These are phyloP conservation scores for Turritis glabra DNA, from an alignment of 345 rosid species.

Conservation along the genomic window DNA sequence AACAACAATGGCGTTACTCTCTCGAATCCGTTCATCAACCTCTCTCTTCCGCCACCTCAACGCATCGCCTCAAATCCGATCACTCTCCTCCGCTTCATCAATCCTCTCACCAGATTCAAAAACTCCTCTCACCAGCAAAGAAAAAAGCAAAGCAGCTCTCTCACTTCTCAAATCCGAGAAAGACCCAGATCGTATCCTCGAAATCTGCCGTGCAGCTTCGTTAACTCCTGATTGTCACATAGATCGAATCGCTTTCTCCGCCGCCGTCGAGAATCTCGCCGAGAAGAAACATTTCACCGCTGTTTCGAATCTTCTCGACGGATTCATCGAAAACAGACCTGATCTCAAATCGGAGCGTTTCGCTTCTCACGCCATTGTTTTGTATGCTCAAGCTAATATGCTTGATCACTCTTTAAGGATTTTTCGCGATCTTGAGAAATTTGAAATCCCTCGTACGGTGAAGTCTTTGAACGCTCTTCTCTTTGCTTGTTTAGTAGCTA, in stretches of 20 bases:
- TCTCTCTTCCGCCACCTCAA: slow-evolving; percentile 34
- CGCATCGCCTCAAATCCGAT: slow-evolving; percentile 14
- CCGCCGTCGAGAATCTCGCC: slow-evolving; percentile 61
- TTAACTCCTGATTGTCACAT: slow-evolving; percentile 60
- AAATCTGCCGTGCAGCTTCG: slow-evolving; percentile 78
- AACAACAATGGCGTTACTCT: slow-evolving; percentile 45
- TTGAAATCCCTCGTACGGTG: slow-evolving; percentile 49
- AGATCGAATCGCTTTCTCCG: slow-evolving; percentile 69
- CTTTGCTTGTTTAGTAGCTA: slow-evolving; percentile 61
- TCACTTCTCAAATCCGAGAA: slow-evolving; percentile 66
- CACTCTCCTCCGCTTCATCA: slow-evolving; percentile 39
- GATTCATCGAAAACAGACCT: slow-evolving; percentile 50
- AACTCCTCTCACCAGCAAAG: slow-evolving; percentile 54
- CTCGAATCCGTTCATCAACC: slow-evolving; percentile 46
- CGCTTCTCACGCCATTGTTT: slow-evolving; percentile 60
- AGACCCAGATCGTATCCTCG: slow-evolving; percentile 73
- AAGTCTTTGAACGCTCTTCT: slow-evolving; percentile 66
- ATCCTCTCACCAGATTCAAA: slow-evolving; percentile 45
- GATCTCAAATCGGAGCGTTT: slow-evolving; percentile 67
- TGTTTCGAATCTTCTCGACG: slow-evolving; percentile 58
- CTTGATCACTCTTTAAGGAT: slow-evolving; percentile 54
- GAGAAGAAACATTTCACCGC: slow-evolving; percentile 51
- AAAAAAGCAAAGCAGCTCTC: slow-evolving; percentile 69
- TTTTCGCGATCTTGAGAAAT: slow-evolving; percentile 54
- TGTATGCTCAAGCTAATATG: slow-evolving; percentile 85